Percentiles rank a stretch among this genome's conserved stretches.
Conservation (phyloP, 805 yeast genomes). For the Candida sithepensis region DNA sequence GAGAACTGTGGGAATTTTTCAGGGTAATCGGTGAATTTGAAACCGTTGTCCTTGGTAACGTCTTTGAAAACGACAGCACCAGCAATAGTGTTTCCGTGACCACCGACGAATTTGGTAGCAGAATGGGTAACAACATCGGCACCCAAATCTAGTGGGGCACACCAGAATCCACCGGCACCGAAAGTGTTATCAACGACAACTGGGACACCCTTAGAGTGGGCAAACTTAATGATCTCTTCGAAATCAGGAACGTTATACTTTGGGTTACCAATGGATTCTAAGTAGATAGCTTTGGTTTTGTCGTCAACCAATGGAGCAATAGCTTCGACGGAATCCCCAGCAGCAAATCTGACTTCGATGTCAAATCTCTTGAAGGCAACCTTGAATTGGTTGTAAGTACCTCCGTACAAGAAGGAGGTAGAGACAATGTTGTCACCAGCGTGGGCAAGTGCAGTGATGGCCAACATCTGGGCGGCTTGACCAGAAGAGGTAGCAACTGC, state of each 20-base stretch:
- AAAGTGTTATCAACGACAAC: slow-evolving; percentile 94
- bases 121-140: slow-evolving; percentile 92
- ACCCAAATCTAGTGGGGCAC: slow-evolving; percentile 82
- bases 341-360: slow-evolving; percentile 78
- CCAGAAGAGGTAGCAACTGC: slow-evolving; percentile 94
- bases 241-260: slow-evolving; percentile 90
- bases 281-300: slow-evolving; percentile 83
- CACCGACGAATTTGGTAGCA: slow-evolving; percentile 97
- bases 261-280: slow-evolving; percentile 93
- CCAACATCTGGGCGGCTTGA: slow-evolving; percentile 90
- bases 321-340: slow-evolving; percentile 72
- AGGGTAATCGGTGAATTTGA: slow-evolving; percentile 85
- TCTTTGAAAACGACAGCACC: slow-evolving; percentile 65
- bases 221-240: slow-evolving; percentile 66
- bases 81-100: slow-evolving; percentile 93
- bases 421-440: slow-evolving; percentile 88
- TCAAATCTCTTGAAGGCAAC: slow-evolving; percentile 84
- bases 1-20: slow-evolving; percentile 89
- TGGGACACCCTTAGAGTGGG: slow-evolving; percentile 85
- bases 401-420: slow-evolving; percentile 87
- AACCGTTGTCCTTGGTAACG: slow-evolving; percentile 73
- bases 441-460: slow-evolving; percentile 79
- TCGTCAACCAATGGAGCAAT: slow-evolving; percentile 73
- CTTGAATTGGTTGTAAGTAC: slow-evolving; percentile 93
- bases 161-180: slow-evolving; percentile 92